phyloP scores from a whole-genome alignment of 2,329 filamentous ascomycete genomes.

The Claviceps pazoutovae region DNA sequence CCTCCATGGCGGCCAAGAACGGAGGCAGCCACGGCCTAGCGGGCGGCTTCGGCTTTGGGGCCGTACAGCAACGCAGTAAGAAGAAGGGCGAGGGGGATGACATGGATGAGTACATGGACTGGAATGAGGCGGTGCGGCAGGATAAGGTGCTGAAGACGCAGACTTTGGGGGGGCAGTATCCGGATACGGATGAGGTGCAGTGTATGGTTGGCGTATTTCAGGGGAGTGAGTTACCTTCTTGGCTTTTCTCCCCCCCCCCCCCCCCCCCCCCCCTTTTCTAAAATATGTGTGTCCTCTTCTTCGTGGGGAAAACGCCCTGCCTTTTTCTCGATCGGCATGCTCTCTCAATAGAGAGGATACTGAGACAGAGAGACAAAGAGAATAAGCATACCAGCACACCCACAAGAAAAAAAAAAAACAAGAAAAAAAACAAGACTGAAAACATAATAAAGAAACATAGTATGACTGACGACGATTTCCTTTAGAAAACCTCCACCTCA shows the following conservation, averaged over 20 bases:
- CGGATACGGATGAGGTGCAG: conserved; percentile 54
- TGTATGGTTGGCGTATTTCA: conserved; percentile 93
- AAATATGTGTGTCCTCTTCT: not conserved
- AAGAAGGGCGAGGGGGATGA: conserved; percentile 29
- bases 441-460: not conserved
- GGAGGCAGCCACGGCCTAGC: conserved; percentile 56
- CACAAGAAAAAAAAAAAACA: too few species aligned
- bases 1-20: conserved; percentile 42
- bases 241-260: too few species aligned
- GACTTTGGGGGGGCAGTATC: conserved; percentile 72
- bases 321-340: too few species aligned
- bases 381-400: too few species aligned
- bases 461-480: not conserved
- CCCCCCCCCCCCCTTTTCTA: not conserved
- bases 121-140: conserved; percentile 52
- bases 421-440: not conserved
- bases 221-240: conserved; percentile 43
- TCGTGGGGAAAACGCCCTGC: too few species aligned
- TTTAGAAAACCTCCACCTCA: conserved; percentile 71
- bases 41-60: conserved; percentile 55
- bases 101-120: conserved; percentile 40
- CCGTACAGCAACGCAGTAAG: conserved; percentile 27
- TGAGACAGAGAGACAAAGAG: too few species aligned
- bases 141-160: conserved; percentile 65
- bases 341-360: too few species aligned